Evolutionary conservation across 345 rosid genomes (phyloP).

Genomic region (Aegle marmelos): DNA sequence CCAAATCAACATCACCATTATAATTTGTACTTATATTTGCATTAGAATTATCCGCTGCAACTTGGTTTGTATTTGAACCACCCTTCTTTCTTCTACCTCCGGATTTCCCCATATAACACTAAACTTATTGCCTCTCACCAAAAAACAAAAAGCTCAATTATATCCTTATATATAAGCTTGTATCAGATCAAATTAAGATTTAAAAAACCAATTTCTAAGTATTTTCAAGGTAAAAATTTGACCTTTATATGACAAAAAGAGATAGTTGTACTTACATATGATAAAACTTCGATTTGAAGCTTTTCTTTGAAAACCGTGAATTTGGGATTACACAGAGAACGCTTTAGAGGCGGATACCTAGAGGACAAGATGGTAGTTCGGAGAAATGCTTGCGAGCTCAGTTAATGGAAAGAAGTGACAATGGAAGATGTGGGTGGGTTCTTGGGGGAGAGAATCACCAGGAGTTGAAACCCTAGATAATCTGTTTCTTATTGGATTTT

Average conservation of each 20-base stretch:
- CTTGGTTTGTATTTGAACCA: constrained; percentile 46
- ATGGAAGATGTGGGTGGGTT: constrained; percentile 4
- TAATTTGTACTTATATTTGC: constrained; percentile 32
- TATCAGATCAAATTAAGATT: constrained; percentile 6
- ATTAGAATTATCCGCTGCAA: constrained; percentile 32
- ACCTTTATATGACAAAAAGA: neutral
- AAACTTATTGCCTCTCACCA: neutral
- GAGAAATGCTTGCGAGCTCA: neutral
- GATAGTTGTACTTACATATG: constrained; percentile 14
- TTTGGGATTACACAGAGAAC: neutral
- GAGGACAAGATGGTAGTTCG: neutral
- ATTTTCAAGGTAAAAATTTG: neutral
- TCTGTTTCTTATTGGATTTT: neutral
- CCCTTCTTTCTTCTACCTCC: constrained; percentile 84
- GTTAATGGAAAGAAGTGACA: neutral
- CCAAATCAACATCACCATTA: constrained; percentile 64
- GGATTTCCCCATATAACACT: constrained; percentile 71
- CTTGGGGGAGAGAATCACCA: neutral
- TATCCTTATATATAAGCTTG: neutral
- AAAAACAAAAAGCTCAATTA: neutral
- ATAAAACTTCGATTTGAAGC: neutral
- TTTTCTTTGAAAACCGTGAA: constrained; percentile 7
- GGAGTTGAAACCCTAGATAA: constrained; percentile 19
- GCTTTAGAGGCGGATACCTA: neutral
- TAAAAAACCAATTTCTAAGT: neutral